These are phyloP conservation scores for Wickerhamiella kazuoi DNA, from an alignment of 805 yeast genomes.

Conservation along the genomic window DNA sequence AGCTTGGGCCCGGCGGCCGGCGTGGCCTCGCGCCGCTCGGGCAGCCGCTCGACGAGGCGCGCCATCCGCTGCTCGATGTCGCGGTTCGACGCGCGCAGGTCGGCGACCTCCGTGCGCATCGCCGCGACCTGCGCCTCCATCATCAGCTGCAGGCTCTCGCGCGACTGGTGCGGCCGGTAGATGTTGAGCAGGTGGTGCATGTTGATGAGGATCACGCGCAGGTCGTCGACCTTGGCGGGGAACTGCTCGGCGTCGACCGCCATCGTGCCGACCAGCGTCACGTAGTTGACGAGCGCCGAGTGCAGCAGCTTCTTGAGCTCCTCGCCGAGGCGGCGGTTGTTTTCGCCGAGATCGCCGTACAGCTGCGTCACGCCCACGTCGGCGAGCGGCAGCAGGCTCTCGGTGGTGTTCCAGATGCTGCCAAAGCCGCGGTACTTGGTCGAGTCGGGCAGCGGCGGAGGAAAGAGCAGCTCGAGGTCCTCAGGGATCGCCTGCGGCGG, in stretches of 20 bases:
- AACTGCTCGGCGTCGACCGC: slow-evolving; percentile 52
- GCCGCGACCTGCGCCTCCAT: slow-evolving; percentile 45
- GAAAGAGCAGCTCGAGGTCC: slow-evolving; percentile 15
- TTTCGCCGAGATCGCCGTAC: slow-evolving; percentile 26
- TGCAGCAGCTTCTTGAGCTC: slow-evolving; percentile 68
- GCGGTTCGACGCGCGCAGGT: slow-evolving; percentile 25
- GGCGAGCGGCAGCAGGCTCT: slow-evolving; percentile 55
- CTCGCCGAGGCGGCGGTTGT: slow-evolving; percentile 10
- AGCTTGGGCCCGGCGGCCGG: not conserved
- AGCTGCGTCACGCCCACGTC: slow-evolving; percentile 66
- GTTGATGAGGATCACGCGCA: slow-evolving; percentile 65
- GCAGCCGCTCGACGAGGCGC: not conserved
- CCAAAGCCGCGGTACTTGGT: slow-evolving; percentile 73
- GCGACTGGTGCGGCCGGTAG: slow-evolving; percentile 86
- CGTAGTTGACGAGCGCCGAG: slow-evolving; percentile 59
- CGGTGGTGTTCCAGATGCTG: slow-evolving; percentile 63
- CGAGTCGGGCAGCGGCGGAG: slow-evolving; percentile 23
- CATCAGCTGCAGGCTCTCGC: slow-evolving; percentile 69
- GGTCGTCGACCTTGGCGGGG: slow-evolving; percentile 51
- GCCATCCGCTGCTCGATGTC: slow-evolving; percentile 19
- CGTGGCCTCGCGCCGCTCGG: not conserved
- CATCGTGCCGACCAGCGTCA: slow-evolving; percentile 67
- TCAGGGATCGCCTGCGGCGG: slow-evolving; percentile 6
- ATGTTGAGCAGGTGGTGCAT: slow-evolving; percentile 83
- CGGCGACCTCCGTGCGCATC: slow-evolving; percentile 15